Base-by-base conservation (phyloP, 2,329 filamentous ascomycete genomes). In the Seiridium cupressi region DNA sequence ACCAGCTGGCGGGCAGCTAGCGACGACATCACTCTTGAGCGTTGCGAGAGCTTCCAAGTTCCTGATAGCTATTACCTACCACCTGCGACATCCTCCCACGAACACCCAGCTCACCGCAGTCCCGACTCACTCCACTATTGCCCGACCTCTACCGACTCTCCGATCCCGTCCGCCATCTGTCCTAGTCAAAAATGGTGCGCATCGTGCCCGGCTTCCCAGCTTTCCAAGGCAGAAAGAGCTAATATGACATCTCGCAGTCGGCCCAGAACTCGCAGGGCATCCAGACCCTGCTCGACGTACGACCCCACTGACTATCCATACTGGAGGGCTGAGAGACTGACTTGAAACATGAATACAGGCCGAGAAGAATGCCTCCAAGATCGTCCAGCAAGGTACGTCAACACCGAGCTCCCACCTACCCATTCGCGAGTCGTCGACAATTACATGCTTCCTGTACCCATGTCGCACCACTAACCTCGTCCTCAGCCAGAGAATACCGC, bases 221-320 rank as follows among this genome's bases (percentile, higher is more conserved):
- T 5, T 38, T n/a, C 34, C 36, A 6, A 35, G n/a, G 13, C 11
- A 1, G 3, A 40, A n/a, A 11, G 18, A 58, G 44, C 46, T 55
- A 44, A 59, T 51, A 44, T 38, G 36, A 65, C 57, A 53, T 57
- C 57, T 49, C 64, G 69, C 73, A 98, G 94, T 95, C 95, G 76
- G 95, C 94, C 74, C 95, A 98, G 82, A 98, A 98, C 84, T 98
- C 95, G 67, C 89, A 92, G 73, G 95, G 95, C 78, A 99, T 99
- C 76, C 94, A 98, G 81, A 98, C 94, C 74, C 89, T 99, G 73
- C 92, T 99, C 80, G 95, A 98, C 81, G 95, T 99, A 90, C 72
- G 90, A 74, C 62, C 48, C 62, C 62, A 61, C 54, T 26, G 40
- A 8, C 9, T 32, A 7, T 26, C 4, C 8, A 47, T 18, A 47